These are phyloP conservation scores for Echites panduratus DNA, from an alignment of 257 asterid genomes.

Conservation along the genomic window DNA sequence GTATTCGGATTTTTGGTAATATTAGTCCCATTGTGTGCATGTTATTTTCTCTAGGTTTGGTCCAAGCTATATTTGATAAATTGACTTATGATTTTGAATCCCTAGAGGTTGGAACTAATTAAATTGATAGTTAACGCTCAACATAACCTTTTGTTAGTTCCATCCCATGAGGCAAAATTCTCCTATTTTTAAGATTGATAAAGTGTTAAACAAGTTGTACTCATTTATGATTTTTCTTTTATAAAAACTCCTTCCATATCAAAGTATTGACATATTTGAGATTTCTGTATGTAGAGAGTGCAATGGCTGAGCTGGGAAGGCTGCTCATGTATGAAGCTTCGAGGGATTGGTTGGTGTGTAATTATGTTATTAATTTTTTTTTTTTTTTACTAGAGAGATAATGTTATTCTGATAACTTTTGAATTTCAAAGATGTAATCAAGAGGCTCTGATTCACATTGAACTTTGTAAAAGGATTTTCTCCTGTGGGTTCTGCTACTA, in stretches of 20 bases:
- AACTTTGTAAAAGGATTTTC: not conserved
- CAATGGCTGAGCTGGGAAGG: conserved; percentile 99
- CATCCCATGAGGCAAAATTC: not conserved
- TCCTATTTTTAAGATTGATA: not conserved
- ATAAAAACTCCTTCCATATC: not conserved
- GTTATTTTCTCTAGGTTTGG: not conserved
- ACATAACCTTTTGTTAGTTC: not conserved
- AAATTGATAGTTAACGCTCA: not conserved
- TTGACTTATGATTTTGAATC: not conserved
- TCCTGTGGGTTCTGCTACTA: not conserved
- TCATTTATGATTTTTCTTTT: not conserved
- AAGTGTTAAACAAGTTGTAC: not conserved
- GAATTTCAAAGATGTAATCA: not conserved
- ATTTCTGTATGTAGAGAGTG: conserved; percentile 46
- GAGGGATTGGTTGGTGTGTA: conserved; percentile 89
- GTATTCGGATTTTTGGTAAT: not conserved
- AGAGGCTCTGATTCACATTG: not conserved
- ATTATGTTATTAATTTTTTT: not conserved
- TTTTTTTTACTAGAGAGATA: not conserved
- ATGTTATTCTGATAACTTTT: not conserved
- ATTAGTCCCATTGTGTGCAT: not conserved
- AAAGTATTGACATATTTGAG: not conserved
- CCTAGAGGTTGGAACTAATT: not conserved
- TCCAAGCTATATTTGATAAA: not conserved
- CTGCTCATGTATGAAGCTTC: conserved; percentile 90